Conservation (phyloP, 768 basidiomycete genomes). For the Tephrocybe sp. region DNA sequence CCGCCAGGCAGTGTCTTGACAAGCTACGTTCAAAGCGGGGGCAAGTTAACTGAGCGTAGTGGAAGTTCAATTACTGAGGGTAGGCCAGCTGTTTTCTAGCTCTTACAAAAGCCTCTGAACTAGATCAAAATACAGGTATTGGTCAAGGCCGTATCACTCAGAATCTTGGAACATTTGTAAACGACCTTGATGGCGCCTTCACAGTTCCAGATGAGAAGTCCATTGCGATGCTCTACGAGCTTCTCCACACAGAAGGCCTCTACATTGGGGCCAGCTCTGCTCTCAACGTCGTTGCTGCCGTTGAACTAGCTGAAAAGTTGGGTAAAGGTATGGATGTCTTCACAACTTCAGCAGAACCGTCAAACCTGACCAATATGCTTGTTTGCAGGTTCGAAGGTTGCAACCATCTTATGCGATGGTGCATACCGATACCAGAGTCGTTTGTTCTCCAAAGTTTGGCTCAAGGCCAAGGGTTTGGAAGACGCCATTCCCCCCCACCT, state of each 20-base stretch:
- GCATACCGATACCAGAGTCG: constrained; percentile 97
- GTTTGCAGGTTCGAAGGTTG: constrained; percentile 74
- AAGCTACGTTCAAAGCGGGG: constrained; percentile 78
- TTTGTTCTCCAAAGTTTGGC: constrained; percentile 92
- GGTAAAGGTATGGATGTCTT: constrained; percentile 60
- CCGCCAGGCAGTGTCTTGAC: constrained; percentile 94
- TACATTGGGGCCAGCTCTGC: constrained; percentile 95
- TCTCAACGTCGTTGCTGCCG: constrained; percentile 92
- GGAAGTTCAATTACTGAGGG: constrained; percentile 96
- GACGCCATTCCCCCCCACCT: constrained; percentile 79
- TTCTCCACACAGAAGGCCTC: constrained; percentile 88
- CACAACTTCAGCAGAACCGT: background rate
- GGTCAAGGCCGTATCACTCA: constrained; percentile 95
- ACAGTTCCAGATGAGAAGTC: constrained; percentile 86
- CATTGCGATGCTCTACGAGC: constrained; percentile 90
- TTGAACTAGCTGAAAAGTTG: constrained; percentile 79
- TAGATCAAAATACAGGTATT: constrained; percentile 57
- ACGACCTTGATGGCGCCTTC: constrained; percentile 77
- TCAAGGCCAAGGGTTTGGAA: constrained; percentile 74
- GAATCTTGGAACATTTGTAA: constrained; percentile 82
- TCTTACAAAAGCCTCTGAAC: background rate
- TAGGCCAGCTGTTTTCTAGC: constrained; percentile 23
- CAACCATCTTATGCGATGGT: constrained; percentile 91
- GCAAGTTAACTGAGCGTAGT: constrained; percentile 67
- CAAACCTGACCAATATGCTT: background rate